Evolutionary conservation across 1,284 basidiomycete genomes (phyloP), one percentile per base, ranked within the genome.

Genomic region (Serendipita sp.): DNA sequence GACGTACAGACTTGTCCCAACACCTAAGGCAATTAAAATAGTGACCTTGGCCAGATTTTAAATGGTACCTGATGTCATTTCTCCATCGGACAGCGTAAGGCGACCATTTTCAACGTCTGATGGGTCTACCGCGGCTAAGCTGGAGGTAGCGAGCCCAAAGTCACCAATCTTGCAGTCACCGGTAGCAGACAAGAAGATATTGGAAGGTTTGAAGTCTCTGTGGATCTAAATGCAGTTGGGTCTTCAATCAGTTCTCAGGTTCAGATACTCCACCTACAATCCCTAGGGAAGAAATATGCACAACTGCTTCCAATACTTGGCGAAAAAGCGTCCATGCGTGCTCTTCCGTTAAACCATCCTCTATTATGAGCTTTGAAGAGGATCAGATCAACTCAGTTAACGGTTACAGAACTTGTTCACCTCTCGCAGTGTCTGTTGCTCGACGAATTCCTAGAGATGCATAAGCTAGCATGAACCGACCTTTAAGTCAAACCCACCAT

Each of bases 91-190:
- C 58, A 74, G 71, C 60, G 73, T 69, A 32, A n/a, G 8, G n/a
- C 53, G 53, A 63, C 76, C 75, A 3, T 77, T 77, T 4, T 81
- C 78, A 17, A 84, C 73, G 69, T 87, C 81, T 0, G 83, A 80
- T 8, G 84, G 80, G 65, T 89, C 88, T 1, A 87, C 82, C 32
- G 84, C 83, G 1, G 84, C 84, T 41, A 91, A 76, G 71, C 87
- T 89, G 1, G 89, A 90, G 0, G 91, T 93, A 1, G 88, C 91
- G 15, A 97, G 78, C 41, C 94, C 94, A 71, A 97, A 97, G 73
- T 97, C 94, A 29, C 93, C 94, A 60, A 97, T 84, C 90, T 96
- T 87, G 77, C 89, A 87, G 68, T 96, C 91, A 3, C 91, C 91
- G 64, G 88, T 88, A 12, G 83, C 87, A 72, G 93, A 89, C 91